These are phyloP conservation scores for Prunus mira DNA, from an alignment of 306 rosid species.

Conservation along the genomic window DNA sequence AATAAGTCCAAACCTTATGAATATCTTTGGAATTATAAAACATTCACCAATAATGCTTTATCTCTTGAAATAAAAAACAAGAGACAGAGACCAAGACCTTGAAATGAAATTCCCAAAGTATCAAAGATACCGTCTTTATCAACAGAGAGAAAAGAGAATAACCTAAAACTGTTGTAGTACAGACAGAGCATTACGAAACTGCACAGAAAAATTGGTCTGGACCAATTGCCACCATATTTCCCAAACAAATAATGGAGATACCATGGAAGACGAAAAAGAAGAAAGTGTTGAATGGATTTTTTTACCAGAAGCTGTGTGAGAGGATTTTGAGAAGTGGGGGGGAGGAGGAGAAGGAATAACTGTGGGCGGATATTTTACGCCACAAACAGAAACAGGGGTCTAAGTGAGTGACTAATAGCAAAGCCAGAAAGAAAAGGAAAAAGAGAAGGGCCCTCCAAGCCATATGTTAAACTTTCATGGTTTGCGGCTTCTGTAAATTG, in stretches of 20 bases:
- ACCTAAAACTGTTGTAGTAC: not conserved
- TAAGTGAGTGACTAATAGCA: not conserved
- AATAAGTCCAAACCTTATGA: not conserved
- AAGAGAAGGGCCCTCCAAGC: constrained; percentile 11
- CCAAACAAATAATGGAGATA: constrained; percentile 1
- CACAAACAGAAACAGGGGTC: not conserved
- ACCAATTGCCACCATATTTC: constrained; percentile 4
- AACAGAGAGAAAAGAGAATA: not conserved
- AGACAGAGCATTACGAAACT: not conserved
- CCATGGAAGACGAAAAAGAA: not conserved
- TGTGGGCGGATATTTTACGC: constrained; percentile 11
- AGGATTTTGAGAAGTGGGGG: not conserved
- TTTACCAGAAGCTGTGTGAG: constrained; percentile 14
- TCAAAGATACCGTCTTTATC: not conserved
- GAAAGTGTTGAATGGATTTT: constrained; percentile 1
- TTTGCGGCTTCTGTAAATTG: constrained; percentile 62
- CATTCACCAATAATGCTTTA: not conserved
- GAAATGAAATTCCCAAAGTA: not conserved
- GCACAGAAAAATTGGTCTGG: not conserved
- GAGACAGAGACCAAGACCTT: not conserved
- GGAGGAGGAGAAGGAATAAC: not conserved
- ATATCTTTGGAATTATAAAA: not conserved
- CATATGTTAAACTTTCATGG: constrained; percentile 43
- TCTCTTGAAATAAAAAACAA: not conserved
- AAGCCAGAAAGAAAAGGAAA: not conserved